Percentiles rank a stretch among this genome's conserved stretches.
Evolutionary conservation across 2,329 filamentous ascomycete species (phyloP).

Genomic region (Aspergillus brasiliensis): DNA sequence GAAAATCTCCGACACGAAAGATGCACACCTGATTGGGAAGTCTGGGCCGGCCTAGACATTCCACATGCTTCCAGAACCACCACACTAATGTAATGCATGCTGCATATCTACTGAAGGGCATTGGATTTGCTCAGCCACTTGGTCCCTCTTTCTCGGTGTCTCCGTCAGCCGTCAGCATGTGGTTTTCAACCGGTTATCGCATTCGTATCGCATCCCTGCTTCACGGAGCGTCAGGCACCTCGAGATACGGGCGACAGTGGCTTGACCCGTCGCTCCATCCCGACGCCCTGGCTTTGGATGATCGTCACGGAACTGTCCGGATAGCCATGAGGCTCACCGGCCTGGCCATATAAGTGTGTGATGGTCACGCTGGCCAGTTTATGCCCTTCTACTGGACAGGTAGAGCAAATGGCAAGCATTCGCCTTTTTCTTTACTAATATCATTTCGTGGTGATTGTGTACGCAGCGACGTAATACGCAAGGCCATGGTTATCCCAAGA

Average conservation of each 20-base stretch:
- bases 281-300: neutral
- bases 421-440: no score
- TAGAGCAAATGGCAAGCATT: no score
- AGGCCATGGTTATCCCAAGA: no score
- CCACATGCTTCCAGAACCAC: slow-evolving; percentile 2
- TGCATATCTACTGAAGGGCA: neutral
- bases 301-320: neutral
- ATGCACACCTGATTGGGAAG: neutral
- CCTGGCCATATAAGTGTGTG: no score
- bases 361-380: no score
- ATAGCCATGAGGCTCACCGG: neutral
- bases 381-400: no score
- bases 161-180: neutral
- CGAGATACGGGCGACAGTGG: neutral
- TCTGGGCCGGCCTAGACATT: slow-evolving; percentile 8
- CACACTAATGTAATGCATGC: slow-evolving; percentile 3
- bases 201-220: neutral
- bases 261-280: neutral
- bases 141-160: neutral
- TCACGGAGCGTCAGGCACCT: neutral
- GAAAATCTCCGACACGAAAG: neutral
- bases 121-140: neutral
- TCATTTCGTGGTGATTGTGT: no score
- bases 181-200: neutral
- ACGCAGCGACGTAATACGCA: no score